A percentile compares a stretch with the other conserved stretches of the same genome.
Conservation (phyloP, 1,284 basidiomycete species). For the Waitea zeae region DNA sequence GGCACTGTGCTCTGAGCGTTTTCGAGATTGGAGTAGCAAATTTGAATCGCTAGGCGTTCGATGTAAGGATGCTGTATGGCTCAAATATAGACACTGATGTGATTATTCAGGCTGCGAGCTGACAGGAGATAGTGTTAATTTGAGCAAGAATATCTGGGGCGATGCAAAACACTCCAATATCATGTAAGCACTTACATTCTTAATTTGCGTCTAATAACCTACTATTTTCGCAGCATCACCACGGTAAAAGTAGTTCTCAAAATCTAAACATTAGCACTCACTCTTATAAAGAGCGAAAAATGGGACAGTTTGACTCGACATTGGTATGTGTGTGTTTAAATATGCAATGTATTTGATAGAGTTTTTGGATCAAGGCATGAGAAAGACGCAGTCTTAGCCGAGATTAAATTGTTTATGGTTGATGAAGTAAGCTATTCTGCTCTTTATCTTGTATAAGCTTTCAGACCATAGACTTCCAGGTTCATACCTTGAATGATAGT, state of each 20-base stretch:
- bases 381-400: constrained; percentile 45
- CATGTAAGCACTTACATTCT: constrained; percentile 30
- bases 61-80: constrained; percentile 26
- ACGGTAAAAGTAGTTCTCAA: constrained; percentile 54
- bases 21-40: constrained; percentile 71
- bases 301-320: constrained; percentile 85
- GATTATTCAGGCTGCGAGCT: constrained; percentile 57
- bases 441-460: background rate
- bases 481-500: constrained; percentile 82
- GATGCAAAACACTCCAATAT: constrained; percentile 58
- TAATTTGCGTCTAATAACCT: background rate
- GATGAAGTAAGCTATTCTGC: constrained; percentile 72
- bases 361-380: constrained; percentile 30
- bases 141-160: constrained; percentile 45
- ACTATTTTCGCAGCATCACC: constrained; percentile 36
- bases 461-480: constrained; percentile 23
- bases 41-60: constrained; percentile 59
- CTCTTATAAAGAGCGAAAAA: constrained; percentile 92
- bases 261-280: no score
- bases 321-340: constrained; percentile 25
- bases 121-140: constrained; percentile 73
- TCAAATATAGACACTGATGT: background rate
- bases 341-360: no score
- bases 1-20: constrained; percentile 81
- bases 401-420: constrained; percentile 67